Base-by-base conservation (phyloP, 2,329 filamentous ascomycete species). In the Aquanectria penicillioides region DNA sequence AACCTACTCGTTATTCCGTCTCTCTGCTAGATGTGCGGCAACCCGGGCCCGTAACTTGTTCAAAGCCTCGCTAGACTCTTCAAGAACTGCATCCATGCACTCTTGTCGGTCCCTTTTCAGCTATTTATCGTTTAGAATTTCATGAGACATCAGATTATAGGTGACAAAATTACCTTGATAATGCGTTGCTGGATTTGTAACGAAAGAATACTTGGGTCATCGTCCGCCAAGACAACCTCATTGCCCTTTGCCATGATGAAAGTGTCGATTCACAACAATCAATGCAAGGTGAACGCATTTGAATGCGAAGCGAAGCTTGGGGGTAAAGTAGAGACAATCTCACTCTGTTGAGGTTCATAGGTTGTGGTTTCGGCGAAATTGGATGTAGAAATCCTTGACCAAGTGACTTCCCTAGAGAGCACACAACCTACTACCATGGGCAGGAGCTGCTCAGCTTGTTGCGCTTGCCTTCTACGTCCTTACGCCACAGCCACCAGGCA, bases 101-200 rank as follows among this genome's bases (percentile, higher is more conserved):
- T 67, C 62, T 31, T 69, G 65, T n/a, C 73, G 70, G 31, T 73
- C 63, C 15, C 56, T 71, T 31, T 71, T 75, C 7, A 76, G 51
- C 75, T 77, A 12, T 2, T 12, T 9, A 3, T 8, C n/a, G 9
- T 6, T 69, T 2, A 63, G 28, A 8, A 8, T 40, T 22, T 5
- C 3, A 5, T 20, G 17, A 20, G n/a, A 36, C n/a, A 10, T 12
- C 6, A 13, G 6, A 37, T 18, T 6, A n/a, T 25, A 22, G 13
- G 3, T 5, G 3, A 34, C 10, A 2, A n/a, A 6, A 20, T 8
- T 59, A 71, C 74, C 62, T 70, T 59, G 2, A 61, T 25, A 22
- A 75, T 68, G 6, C 69, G 69, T n/a, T 68, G 62, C 18, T 75
- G 71, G 3, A 67, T 64, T 44, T 67, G 59, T 11, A 71, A 38